phyloP scores from a whole-genome alignment of 2,329 filamentous ascomycete genomes.

The Corynespora cassiicola region DNA sequence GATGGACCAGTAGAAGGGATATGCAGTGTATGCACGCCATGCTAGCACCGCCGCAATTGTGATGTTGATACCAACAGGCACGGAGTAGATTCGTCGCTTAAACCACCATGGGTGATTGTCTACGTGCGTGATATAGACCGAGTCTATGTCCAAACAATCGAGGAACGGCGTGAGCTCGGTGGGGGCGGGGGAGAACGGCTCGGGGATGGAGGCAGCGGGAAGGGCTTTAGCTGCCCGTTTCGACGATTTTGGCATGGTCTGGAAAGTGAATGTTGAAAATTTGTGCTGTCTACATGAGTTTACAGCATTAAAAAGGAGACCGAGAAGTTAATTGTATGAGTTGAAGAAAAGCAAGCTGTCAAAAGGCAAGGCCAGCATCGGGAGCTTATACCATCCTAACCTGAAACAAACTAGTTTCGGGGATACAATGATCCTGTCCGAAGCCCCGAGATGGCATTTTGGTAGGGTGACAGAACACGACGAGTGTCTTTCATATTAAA shows the following conservation, averaged over 20 bases:
- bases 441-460: too few species aligned
- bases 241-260: conserved; percentile 20
- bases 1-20: conserved; percentile 76
- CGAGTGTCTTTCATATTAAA: too few species aligned
- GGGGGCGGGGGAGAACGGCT: conserved; percentile 73
- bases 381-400: too few species aligned
- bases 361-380: too few species aligned
- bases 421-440: too few species aligned
- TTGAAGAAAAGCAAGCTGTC: too few species aligned
- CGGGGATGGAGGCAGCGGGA: conserved; percentile 49
- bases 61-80: conserved; percentile 80
- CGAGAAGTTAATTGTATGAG: too few species aligned
- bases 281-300: too few species aligned
- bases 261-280: too few species aligned
- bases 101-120: conserved; percentile 72
- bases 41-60: conserved; percentile 68
- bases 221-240: conserved; percentile 20
- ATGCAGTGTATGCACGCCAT: conserved; percentile 71
- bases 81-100: conserved; percentile 83
- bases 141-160: conserved; percentile 67
- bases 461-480: too few species aligned
- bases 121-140: conserved; percentile 86
- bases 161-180: conserved; percentile 70
- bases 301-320: too few species aligned
- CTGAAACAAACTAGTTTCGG: too few species aligned